A percentile compares a stretch with the other conserved stretches of the same genome.
Evolutionary conservation across 2,329 filamentous ascomycete species (phyloP).

Genomic region (Phoma herbarum): DNA sequence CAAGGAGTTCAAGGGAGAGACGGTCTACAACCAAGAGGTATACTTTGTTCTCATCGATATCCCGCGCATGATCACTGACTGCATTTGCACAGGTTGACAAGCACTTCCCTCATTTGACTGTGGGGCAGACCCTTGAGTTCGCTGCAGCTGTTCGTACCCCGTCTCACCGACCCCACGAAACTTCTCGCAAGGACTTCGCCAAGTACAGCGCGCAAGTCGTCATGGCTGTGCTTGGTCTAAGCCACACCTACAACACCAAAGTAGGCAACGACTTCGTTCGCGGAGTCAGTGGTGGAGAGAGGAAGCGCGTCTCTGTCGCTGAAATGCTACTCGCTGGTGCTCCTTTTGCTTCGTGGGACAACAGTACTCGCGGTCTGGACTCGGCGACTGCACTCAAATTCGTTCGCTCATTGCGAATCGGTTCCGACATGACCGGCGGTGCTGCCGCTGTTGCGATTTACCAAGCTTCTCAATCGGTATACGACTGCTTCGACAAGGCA

Average conservation of each 20-base stretch:
- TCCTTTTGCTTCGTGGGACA: conserved; percentile 57
- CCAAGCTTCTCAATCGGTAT: conserved; percentile 60
- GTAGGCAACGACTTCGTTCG: conserved; percentile 68
- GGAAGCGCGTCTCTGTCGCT: conserved; percentile 69
- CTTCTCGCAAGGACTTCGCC: conserved; percentile 55
- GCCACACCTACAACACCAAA: conserved; percentile 64
- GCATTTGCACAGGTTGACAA: conserved; percentile 45
- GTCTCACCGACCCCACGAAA: conserved; percentile 47
- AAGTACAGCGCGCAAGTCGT: conserved; percentile 60
- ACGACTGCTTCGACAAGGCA: conserved; percentile 75
- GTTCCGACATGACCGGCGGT: conserved; percentile 59
- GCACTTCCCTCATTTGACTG: conserved; percentile 66
- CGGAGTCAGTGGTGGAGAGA: conserved; percentile 68
- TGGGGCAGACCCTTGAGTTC: conserved; percentile 65
- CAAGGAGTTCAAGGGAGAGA: conserved; percentile 58
- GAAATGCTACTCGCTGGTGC: conserved; percentile 58
- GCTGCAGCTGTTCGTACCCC: conserved; percentile 64
- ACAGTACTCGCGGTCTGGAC: conserved; percentile 53
- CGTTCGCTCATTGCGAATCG: conserved; percentile 58
- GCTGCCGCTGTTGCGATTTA: conserved; percentile 68
- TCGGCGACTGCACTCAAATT: conserved; percentile 67
- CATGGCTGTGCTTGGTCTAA: conserved; percentile 63
- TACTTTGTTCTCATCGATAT: conserved; percentile 17
- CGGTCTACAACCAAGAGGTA: conserved; percentile 57
- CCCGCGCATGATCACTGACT: background rate